phyloP scores from a whole-genome alignment of 495 filamentous ascomycete genomes.

The Massariosphaeria phaeospora region DNA sequence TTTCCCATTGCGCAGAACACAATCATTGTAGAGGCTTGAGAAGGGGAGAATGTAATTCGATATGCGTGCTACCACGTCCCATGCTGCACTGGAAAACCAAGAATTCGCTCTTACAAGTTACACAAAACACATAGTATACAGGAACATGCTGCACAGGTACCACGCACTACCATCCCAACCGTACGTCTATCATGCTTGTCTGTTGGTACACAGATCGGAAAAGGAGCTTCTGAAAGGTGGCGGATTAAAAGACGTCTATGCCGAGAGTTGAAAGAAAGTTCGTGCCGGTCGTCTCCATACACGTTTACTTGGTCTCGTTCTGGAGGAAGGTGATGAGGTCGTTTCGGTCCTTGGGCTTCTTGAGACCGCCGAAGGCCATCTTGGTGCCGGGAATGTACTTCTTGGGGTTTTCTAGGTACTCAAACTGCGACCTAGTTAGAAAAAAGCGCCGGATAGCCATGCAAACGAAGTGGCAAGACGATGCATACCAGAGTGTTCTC shows the following conservation, averaged over 20 bases:
- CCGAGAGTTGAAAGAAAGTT: too few relatives aligned
- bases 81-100: constrained; percentile 26
- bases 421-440: constrained; percentile 48
- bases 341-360: constrained; percentile 99
- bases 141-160: constrained; percentile 10
- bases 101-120: constrained; percentile 19
- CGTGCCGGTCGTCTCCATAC: background rate
- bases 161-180: constrained; percentile 12
- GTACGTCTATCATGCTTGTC: constrained; percentile 35
- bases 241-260: background rate
- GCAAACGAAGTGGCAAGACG: background rate
- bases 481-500: constrained; percentile 73
- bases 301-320: constrained; percentile 42
- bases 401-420: constrained; percentile 89
- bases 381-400: constrained; percentile 99
- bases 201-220: constrained; percentile 27
- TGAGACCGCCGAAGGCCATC: constrained; percentile 99
- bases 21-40: background rate
- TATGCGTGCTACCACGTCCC: constrained; percentile 24
- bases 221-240: constrained; percentile 4
- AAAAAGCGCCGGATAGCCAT: background rate
- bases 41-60: constrained; percentile 33
- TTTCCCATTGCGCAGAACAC: too few relatives aligned
- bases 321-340: constrained; percentile 76
- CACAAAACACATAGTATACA: constrained; percentile 28